phyloP scores from a whole-genome alignment of 768 basidiomycete genomes.

The Flagelloscypha sp. region DNA sequence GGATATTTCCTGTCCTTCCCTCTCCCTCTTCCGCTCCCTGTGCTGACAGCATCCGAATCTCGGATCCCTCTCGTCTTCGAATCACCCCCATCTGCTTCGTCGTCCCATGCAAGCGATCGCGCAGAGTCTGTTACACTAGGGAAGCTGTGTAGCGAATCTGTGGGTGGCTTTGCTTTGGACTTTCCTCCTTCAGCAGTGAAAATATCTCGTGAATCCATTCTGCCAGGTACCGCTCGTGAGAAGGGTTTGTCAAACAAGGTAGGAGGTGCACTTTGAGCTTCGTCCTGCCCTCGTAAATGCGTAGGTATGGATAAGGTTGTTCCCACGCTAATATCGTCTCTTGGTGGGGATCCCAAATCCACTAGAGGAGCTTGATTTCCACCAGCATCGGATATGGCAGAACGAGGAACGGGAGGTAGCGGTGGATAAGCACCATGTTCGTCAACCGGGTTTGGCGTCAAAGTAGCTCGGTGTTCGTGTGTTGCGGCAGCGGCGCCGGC shows the following conservation, averaged over 20 bases:
- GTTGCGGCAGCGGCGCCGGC: constrained; percentile 33
- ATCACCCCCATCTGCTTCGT: constrained; percentile 15
- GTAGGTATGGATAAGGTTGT: constrained; percentile 27
- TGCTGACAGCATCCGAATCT: constrained; percentile 11
- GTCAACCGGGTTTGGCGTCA: constrained; percentile 21
- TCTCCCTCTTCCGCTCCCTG: constrained; percentile 3
- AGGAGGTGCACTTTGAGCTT: constrained; percentile 40
- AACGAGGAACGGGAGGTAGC: constrained; percentile 18
- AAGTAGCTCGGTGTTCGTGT: constrained; percentile 41
- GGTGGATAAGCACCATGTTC: constrained; percentile 24
- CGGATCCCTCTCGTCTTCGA: no score
- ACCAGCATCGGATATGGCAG: constrained; percentile 13
- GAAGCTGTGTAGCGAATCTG: constrained; percentile 28
- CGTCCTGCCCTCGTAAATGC: constrained; percentile 22
- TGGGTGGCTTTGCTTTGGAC: constrained; percentile 10
- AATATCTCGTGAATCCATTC: constrained; percentile 30
- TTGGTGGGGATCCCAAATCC: not conserved
- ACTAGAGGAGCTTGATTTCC: constrained; percentile 8
- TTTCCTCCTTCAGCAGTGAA: constrained; percentile 26
- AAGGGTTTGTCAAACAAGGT: constrained; percentile 30
- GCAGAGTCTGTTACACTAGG: constrained; percentile 47
- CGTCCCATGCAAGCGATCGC: constrained; percentile 32
- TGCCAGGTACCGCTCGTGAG: constrained; percentile 13
- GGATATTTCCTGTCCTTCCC: constrained; percentile 38
- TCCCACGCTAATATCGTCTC: not conserved